These are phyloP conservation scores for Cucurbita argyrosperma DNA, from an alignment of 306 rosid genomes.

Conservation along the genomic window DNA sequence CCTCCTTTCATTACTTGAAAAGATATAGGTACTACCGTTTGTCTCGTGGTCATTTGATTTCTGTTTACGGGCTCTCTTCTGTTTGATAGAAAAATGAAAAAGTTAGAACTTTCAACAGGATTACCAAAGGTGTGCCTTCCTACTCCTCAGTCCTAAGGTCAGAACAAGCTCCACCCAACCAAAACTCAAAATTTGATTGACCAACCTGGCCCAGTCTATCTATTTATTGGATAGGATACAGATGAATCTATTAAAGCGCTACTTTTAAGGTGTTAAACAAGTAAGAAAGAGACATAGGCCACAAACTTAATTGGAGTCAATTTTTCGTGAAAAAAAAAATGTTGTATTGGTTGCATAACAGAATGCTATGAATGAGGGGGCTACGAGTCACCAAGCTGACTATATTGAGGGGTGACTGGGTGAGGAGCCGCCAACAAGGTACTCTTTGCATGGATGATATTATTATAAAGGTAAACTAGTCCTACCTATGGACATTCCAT, in stretches of 20 bases:
- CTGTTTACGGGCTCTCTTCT: slow-evolving; percentile 46
- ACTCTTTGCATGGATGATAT: not conserved
- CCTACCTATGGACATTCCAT: not conserved
- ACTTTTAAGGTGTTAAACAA: not conserved
- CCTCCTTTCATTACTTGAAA: slow-evolving; percentile 4
- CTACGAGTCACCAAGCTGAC: not conserved
- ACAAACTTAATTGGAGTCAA: not conserved
- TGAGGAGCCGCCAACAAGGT: not conserved
- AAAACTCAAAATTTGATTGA: not conserved
- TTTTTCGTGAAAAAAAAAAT: not conserved
- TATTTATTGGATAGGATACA: not conserved
- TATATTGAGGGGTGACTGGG: not conserved
- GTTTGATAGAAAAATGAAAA: slow-evolving; percentile 13
- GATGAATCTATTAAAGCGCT: not conserved
- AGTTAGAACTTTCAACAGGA: not conserved
- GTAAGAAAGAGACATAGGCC: not conserved
- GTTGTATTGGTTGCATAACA: not conserved
- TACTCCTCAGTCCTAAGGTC: not conserved
- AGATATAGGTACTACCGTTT: slow-evolving; percentile 33
- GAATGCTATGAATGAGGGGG: not conserved
- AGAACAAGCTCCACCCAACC: not conserved
- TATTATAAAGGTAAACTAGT: not conserved
- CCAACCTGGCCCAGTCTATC: not conserved
- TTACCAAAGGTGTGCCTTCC: not conserved
- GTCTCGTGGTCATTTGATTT: slow-evolving; percentile 26